Percentiles rank a stretch among this genome's conserved stretches.
These are phyloP conservation scores for Beauveria australis DNA, from an alignment of 2,329 filamentous ascomycete species.

Conservation along the genomic window DNA sequence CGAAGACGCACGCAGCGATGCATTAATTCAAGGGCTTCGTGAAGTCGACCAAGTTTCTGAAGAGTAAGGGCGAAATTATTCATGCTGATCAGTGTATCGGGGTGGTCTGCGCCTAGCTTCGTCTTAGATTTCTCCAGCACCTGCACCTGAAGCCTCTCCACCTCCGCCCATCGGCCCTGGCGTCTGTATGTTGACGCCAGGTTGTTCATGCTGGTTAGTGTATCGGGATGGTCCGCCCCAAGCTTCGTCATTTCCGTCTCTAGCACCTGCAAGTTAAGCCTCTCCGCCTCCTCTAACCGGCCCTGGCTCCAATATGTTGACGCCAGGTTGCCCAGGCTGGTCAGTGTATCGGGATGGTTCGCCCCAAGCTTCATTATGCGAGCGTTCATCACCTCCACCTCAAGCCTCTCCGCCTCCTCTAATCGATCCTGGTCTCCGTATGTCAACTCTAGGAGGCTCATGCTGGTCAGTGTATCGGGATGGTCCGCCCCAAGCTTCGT, in stretches of 20 bases:
- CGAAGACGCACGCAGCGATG: not conserved
- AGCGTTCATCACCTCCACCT: not conserved
- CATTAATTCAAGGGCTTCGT: not conserved
- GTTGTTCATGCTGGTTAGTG: conserved; percentile 13
- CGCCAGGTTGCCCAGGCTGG: conserved; percentile 12
- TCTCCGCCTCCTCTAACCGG: not conserved
- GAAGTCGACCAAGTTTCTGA: not conserved
- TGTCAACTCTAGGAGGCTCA: no score
- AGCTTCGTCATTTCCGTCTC: not conserved
- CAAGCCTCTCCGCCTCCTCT: not conserved
- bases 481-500: conserved; percentile 11
- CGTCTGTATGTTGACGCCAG: not conserved
- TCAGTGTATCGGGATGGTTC: conserved; percentile 14
- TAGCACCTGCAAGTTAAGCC: no score
- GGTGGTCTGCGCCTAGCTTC: not conserved
- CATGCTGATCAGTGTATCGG: conserved; percentile 4
- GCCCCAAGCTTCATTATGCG: not conserved
- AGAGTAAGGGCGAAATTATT: not conserved
- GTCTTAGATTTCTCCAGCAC: not conserved
- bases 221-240: conserved; percentile 12
- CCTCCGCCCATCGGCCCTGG: not conserved
- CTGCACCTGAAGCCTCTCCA: not conserved
- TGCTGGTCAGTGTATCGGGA: conserved; percentile 13
- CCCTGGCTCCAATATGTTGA: not conserved
- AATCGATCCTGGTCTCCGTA: not conserved